These are phyloP conservation scores for Aegilops sharonensis DNA, from an alignment of 176 grass and related monocot genomes.

Conservation along the genomic window DNA sequence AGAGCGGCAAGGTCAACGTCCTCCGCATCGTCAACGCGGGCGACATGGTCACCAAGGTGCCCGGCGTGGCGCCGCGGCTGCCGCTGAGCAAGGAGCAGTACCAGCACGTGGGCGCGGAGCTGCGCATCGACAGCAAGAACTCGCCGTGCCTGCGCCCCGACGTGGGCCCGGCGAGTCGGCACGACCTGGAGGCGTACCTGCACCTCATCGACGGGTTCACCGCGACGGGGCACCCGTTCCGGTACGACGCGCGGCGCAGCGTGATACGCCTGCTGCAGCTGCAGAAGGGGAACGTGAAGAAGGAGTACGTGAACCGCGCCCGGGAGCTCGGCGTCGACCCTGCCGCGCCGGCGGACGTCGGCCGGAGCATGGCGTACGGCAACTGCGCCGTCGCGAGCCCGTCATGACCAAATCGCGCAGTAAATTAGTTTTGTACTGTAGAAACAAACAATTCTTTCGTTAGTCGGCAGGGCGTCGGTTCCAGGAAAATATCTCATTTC, in stretches of 20 bases:
- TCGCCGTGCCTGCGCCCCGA: slow-evolving; percentile 80
- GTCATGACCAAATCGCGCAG: slow-evolving; percentile 19
- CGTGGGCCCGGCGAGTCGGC: slow-evolving; percentile 62
- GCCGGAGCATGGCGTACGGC: slow-evolving; percentile 35
- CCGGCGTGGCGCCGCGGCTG: slow-evolving; percentile 41
- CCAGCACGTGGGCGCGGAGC: slow-evolving; percentile 67
- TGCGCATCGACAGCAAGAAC: slow-evolving; percentile 62
- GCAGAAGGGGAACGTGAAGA: slow-evolving; percentile 76
- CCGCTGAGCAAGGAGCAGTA: slow-evolving; percentile 50
- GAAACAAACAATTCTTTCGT: slow-evolving; percentile 48
- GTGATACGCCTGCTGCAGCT: slow-evolving; percentile 62
- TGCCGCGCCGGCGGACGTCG: slow-evolving; percentile 40
- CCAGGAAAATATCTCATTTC: neutral
- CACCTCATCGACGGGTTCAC: slow-evolving; percentile 94
- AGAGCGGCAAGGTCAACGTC: slow-evolving; percentile 55
- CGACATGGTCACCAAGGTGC: slow-evolving; percentile 84
- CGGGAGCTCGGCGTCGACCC: slow-evolving; percentile 55
- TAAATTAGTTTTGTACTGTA: slow-evolving; percentile 26
- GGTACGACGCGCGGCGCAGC: slow-evolving; percentile 66
- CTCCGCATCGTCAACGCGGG: slow-evolving; percentile 78
- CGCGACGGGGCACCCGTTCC: slow-evolving; percentile 62
- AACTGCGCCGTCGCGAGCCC: slow-evolving; percentile 56
- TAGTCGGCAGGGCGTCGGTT: neutral
- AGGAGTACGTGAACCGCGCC: slow-evolving; percentile 72
- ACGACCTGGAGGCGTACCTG: slow-evolving; percentile 90